A percentile compares a stretch with the other conserved stretches of the same genome.
These are phyloP conservation scores for Gossypium longicalyx DNA, from an alignment of 345 rosid species.

Conservation along the genomic window DNA sequence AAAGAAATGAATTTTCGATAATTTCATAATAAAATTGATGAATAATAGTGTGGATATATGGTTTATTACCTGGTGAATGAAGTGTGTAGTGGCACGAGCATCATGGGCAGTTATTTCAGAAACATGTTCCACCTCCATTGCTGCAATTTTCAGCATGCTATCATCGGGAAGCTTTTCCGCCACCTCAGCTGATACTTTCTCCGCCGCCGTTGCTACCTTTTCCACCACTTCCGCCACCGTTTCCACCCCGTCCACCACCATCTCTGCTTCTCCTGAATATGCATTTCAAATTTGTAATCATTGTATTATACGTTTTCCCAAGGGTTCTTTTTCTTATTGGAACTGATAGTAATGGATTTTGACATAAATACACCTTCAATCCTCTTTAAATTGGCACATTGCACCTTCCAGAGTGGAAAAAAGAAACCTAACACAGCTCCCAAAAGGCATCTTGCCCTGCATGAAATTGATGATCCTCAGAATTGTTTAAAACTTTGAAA, in stretches of 20 bases:
- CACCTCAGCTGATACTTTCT: conserved; percentile 35
- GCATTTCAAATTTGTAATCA: neutral
- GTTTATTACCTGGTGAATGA: conserved; percentile 54
- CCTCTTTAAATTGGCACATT: conserved; percentile 34
- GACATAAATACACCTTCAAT: conserved; percentile 44
- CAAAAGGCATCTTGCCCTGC: conserved; percentile 64
- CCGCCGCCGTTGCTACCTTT: conserved; percentile 33
- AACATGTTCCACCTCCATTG: conserved; percentile 41
- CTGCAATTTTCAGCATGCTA: conserved; percentile 52
- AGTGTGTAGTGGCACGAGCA: conserved; percentile 39
- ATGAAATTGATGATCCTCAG: neutral
- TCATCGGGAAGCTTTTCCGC: conserved; percentile 48
- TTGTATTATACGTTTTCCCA: neutral
- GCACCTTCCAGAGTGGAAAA: conserved; percentile 50
- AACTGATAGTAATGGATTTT: neutral
- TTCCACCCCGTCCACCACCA: conserved; percentile 39
- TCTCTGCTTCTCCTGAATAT: conserved; percentile 43
- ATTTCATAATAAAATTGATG: too few relatives aligned
- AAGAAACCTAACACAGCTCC: conserved; percentile 47
- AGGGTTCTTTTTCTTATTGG: neutral
- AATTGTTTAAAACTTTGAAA: too few relatives aligned
- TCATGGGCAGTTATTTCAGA: conserved; percentile 62
- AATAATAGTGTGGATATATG: too few relatives aligned
- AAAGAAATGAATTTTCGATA: too few relatives aligned
- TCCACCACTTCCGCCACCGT: conserved; percentile 45